These are phyloP conservation scores for Colletotrichum sp. DNA, from an alignment of 2,329 filamentous ascomycete genomes.

Conservation along the genomic window DNA sequence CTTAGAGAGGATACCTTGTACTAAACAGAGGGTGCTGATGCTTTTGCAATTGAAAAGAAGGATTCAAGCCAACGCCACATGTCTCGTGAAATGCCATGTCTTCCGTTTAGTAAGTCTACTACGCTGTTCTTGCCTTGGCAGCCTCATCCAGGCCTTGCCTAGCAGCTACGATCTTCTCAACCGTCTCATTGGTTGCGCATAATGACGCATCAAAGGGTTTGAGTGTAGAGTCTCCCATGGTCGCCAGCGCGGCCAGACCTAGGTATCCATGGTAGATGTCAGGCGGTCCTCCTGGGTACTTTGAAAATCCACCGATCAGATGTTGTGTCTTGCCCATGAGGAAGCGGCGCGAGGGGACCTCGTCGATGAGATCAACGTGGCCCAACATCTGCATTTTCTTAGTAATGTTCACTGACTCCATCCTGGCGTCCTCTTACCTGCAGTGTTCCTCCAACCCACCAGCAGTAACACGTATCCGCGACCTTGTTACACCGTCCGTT, in stretches of 20 bases:
- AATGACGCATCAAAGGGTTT: conserved; percentile 76
- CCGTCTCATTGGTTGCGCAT: conserved; percentile 72
- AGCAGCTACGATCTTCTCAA: conserved; percentile 52
- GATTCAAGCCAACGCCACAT: neutral
- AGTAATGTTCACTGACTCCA: conserved; percentile 34
- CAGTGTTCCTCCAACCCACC: conserved; percentile 81
- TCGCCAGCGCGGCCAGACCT: conserved; percentile 79
- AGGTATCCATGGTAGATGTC: conserved; percentile 91
- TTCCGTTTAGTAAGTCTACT: neutral
- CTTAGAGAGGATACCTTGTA: conserved; percentile 21
- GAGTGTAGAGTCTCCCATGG: conserved; percentile 73
- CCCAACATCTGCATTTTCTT: conserved; percentile 59
- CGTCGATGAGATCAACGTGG: conserved; percentile 61
- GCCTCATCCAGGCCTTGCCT: conserved; percentile 40
- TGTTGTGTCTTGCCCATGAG: conserved; percentile 88
- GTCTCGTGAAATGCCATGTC: neutral
- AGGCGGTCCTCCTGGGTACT: conserved; percentile 69
- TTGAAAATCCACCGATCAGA: conserved; percentile 81
- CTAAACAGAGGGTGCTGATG: conserved; percentile 10
- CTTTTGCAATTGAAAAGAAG: neutral
- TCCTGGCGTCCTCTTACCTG: conserved; percentile 37
- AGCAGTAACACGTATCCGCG: conserved; percentile 94
- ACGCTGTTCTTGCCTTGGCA: neutral
- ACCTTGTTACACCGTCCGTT: conserved; percentile 92
- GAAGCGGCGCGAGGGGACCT: conserved; percentile 71